Base-by-base conservation (phyloP, 352 stramenopile genomes). In the Phytophthora aleatoria region DNA sequence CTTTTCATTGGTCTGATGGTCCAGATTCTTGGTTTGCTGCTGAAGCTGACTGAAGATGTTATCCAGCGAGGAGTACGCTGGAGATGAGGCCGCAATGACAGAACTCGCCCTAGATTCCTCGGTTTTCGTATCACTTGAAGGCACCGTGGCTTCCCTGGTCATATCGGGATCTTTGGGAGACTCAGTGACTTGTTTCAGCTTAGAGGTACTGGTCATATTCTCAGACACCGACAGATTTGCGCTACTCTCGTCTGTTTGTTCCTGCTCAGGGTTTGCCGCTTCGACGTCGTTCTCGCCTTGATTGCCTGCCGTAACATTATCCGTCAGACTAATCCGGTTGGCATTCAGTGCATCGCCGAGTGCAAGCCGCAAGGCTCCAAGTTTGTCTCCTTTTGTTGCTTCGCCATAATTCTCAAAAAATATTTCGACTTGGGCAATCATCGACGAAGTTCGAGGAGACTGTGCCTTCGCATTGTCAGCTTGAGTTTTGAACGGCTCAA, bases 1-100 rank as follows among this genome's bases (percentile, higher is more conserved):
- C 26, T 76, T 78, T 5, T 67, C 54, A 31, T 44, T 77, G 0
- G 63, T 77, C 36, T 51, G 54, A 45, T 64, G 50, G 35, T 79
- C 67, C 13, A 81, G 27, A 8, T 64, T 66, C 31, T 71, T 68
- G 0, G 60, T 65, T 13, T 72, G 54, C 11, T 57, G 36, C 13
- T 79, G 70, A 11, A 81, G 67, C n/a, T 72, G 66, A 15, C 20
- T 49, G 8, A 81, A 61, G 12, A 79, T 57, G 7, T 54, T 5
- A 24, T 69, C 43, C 7, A 82, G 50, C 36, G 31, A 31, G 7
- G 33, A 31, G 13, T 3, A 41, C 8, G 63, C 51, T 28, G 36
- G 1, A 26, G 30, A 26, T 33, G 59, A 56, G 3, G 5, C 8
- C 15, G 43, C n/a, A 55, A 35, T 64, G 9, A 3, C 13, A 53